phyloP scores from a whole-genome alignment of 2,329 filamentous ascomycete genomes.

The Apiospora rasikravindrae region DNA sequence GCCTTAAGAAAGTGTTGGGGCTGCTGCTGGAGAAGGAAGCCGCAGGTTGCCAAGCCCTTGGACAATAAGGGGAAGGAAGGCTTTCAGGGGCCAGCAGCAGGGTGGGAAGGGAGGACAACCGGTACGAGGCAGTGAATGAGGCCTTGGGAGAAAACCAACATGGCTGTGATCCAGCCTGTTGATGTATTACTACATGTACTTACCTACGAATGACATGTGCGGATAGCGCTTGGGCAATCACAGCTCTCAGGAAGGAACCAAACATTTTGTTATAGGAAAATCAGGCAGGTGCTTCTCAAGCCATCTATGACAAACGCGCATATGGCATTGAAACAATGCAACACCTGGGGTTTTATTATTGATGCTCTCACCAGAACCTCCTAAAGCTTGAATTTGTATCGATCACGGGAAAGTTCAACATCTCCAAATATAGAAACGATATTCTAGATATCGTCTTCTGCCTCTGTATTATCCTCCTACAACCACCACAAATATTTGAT shows the following conservation, averaged over 20 bases:
- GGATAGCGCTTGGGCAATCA: not conserved
- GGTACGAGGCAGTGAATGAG: not conserved
- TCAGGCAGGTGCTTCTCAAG: too few relatives aligned
- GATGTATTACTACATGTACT: too few relatives aligned
- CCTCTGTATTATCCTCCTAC: not conserved
- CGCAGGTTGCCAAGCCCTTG: not conserved
- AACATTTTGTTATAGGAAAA: too few relatives aligned
- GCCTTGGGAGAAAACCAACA: too few relatives aligned
- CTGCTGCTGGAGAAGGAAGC: not conserved
- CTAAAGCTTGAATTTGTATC: not conserved
- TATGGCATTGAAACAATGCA: too few relatives aligned
- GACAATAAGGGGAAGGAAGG: not conserved
- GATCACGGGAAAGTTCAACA: not conserved
- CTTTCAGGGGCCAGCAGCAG: not conserved
- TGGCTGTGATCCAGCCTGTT: too few relatives aligned
- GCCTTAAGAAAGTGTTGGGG: not conserved
- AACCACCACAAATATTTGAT: not conserved
- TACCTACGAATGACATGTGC: not conserved
- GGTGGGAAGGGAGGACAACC: not conserved
- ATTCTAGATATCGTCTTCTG: not conserved
- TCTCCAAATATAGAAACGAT: not conserved
- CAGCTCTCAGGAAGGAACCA: not conserved
- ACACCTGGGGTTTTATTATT: too few relatives aligned
- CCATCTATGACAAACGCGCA: not conserved
- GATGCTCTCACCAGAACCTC: too few relatives aligned